Conservation (phyloP, 2,329 filamentous ascomycete genomes). For the Curvularia hawaiiensis region DNA sequence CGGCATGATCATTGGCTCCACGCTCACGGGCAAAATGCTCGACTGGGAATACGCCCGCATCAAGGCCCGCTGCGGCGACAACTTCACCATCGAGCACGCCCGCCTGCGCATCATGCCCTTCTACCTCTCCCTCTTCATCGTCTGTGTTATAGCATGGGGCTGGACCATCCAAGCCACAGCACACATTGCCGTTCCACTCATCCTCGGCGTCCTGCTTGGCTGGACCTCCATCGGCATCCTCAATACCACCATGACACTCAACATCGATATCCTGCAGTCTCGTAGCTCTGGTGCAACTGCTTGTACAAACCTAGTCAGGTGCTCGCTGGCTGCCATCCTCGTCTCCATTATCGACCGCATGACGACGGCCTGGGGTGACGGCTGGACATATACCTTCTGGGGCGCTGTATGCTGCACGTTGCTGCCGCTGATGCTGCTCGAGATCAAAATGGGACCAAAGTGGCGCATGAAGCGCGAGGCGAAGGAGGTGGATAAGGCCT, state of each 20-base stretch:
- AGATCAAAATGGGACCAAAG: slow-evolving; percentile 33
- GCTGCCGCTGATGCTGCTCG: slow-evolving; percentile 36
- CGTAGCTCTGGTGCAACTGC: slow-evolving; percentile 34
- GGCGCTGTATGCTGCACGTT: slow-evolving; percentile 28
- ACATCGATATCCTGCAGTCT: slow-evolving; percentile 36
- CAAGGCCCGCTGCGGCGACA: slow-evolving; percentile 26
- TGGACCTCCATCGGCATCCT: slow-evolving; percentile 37
- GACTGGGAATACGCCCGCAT: slow-evolving; percentile 57
- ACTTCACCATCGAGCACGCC: slow-evolving; percentile 38
- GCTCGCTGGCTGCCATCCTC: slow-evolving; percentile 32
- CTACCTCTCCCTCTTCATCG: slow-evolving; percentile 32
- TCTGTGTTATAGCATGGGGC: slow-evolving; percentile 35
- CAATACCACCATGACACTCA: slow-evolving; percentile 39
- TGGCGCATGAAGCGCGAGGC: slow-evolving; percentile 32
- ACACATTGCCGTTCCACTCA: slow-evolving; percentile 31
- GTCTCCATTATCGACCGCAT: slow-evolving; percentile 36
- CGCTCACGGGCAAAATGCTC: slow-evolving; percentile 59
- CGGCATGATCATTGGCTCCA: slow-evolving; percentile 60
- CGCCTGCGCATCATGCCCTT: slow-evolving; percentile 36
- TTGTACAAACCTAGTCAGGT: slow-evolving; percentile 36
- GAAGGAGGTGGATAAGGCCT: slow-evolving; percentile 17
- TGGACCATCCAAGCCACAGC: slow-evolving; percentile 29
- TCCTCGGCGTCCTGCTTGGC: slow-evolving; percentile 30
- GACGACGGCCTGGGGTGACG: slow-evolving; percentile 25
- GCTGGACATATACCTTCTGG: slow-evolving; percentile 39